A percentile compares a stretch with the other conserved stretches of the same genome.
Conservation (phyloP, 495 filamentous ascomycete species). For the Talaromyces trachyspermus region DNA sequence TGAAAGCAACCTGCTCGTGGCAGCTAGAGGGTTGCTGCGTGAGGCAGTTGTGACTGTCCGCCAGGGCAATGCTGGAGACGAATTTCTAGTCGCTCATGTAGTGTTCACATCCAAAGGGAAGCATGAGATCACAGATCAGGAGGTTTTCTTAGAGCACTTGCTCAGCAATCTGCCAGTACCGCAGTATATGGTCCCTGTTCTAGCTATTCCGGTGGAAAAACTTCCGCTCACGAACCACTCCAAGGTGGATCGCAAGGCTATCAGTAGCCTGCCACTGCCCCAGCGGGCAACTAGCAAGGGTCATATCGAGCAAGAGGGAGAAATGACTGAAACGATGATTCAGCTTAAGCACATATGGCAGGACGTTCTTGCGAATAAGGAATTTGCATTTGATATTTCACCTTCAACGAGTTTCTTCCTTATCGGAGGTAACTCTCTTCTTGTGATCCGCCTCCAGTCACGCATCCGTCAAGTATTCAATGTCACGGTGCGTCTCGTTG, state of each 20-base stretch:
- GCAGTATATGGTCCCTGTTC: slow-evolving; percentile 30
- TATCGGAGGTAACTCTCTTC: slow-evolving; percentile 27
- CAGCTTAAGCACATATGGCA: slow-evolving; percentile 21
- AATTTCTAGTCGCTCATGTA: no score
- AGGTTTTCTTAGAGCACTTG: slow-evolving; percentile 16
- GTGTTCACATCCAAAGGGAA: slow-evolving; percentile 12
- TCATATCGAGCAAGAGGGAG: slow-evolving; percentile 10
- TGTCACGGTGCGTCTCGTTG: slow-evolving; percentile 15
- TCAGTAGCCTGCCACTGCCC: slow-evolving; percentile 19
- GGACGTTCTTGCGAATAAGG: slow-evolving; percentile 19
- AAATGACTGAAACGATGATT: slow-evolving; percentile 16
- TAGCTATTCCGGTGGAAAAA: slow-evolving; percentile 17
- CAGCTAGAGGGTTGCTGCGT: no score
- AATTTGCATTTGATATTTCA: no score
- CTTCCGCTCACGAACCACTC: slow-evolving; percentile 24
- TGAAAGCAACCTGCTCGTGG: no score
- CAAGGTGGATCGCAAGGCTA: slow-evolving; percentile 27
- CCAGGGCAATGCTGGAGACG: no score
- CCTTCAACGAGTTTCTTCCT: slow-evolving; percentile 20
- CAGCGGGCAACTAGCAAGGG: not conserved
- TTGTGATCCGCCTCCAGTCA: slow-evolving; percentile 16
- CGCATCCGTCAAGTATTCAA: slow-evolving; percentile 17
- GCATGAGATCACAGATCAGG: slow-evolving; percentile 8
- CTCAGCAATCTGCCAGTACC: slow-evolving; percentile 22
- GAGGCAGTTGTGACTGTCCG: no score